phyloP scores from a whole-genome alignment of 164 flowering plant species.

The Berberis thunbergii region DNA sequence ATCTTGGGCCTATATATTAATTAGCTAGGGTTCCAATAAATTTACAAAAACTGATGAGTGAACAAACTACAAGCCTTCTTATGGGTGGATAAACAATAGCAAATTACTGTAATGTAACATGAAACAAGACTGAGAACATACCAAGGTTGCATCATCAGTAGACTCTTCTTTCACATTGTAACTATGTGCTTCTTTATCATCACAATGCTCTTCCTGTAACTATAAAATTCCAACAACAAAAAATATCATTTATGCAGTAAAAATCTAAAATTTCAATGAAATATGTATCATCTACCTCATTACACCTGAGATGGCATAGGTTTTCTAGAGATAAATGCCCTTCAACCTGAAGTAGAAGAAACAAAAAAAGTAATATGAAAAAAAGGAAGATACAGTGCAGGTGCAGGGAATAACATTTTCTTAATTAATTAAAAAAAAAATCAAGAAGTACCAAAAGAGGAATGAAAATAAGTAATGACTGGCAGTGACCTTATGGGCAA shows the following conservation, averaged over 20 bases:
- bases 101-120: background rate
- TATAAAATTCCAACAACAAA: background rate
- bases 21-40: too few species aligned
- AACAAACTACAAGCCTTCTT: too few species aligned
- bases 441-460: background rate
- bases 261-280: background rate
- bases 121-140: slow-evolving; percentile 12
- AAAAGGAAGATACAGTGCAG: too few species aligned
- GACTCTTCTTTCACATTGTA: slow-evolving; percentile 21
- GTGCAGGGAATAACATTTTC: too few species aligned
- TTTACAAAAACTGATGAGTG: too few species aligned
- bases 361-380: too few species aligned
- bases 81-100: too few species aligned
- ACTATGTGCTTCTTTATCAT: slow-evolving; percentile 7
- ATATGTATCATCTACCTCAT: slow-evolving; percentile 22
- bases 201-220: slow-evolving; percentile 26
- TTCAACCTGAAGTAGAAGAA: slow-evolving; percentile 20
- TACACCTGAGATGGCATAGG: slow-evolving; percentile 14
- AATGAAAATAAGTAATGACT: background rate
- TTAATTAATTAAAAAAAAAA: background rate
- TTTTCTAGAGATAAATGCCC: slow-evolving; percentile 48
- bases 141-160: slow-evolving; percentile 44
- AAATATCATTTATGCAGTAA: background rate
- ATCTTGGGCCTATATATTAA: too few species aligned
- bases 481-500: slow-evolving; percentile 14